A percentile compares a stretch with the other conserved stretches of the same genome.
phyloP scores from a whole-genome alignment of 2,329 filamentous ascomycete genomes.

The Ophiostoma populinum region DNA sequence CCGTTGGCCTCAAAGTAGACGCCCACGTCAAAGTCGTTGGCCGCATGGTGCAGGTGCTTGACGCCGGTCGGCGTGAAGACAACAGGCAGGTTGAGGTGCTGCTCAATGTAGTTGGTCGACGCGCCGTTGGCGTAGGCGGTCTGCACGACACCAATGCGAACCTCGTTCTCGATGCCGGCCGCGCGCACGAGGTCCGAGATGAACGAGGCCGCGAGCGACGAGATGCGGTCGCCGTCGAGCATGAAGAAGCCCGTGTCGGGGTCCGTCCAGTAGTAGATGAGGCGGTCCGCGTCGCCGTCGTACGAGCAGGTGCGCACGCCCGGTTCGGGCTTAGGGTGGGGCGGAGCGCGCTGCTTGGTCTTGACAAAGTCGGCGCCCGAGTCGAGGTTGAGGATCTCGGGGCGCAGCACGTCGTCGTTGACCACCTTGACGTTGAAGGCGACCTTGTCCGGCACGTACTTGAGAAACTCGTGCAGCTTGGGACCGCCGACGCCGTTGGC shows the following conservation, averaged over 20 bases:
- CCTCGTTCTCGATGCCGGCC: slow-evolving; percentile 59
- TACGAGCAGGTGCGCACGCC: slow-evolving; percentile 75
- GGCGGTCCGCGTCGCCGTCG: slow-evolving; percentile 86
- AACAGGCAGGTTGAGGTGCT: slow-evolving; percentile 73
- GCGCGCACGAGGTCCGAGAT: slow-evolving; percentile 77
- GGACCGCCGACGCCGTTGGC: slow-evolving; percentile 94
- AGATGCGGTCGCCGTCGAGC: slow-evolving; percentile 91
- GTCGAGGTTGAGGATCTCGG: slow-evolving; percentile 79
- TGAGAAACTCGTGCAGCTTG: slow-evolving; percentile 73
- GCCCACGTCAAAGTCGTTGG: slow-evolving; percentile 82
- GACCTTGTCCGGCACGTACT: slow-evolving; percentile 57
- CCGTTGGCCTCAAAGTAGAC: slow-evolving; percentile 99
- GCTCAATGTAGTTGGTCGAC: slow-evolving; percentile 79
- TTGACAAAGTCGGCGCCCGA: slow-evolving; percentile 96
- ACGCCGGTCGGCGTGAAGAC: slow-evolving; percentile 91
- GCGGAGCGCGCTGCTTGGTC: slow-evolving; percentile 82
- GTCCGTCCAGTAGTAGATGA: slow-evolving; percentile 90
- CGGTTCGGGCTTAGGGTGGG: slow-evolving; percentile 57
- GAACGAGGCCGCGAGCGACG: slow-evolving; percentile 83
- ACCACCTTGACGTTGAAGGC: slow-evolving; percentile 62
- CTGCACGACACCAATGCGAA: slow-evolving; percentile 89
- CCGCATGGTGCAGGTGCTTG: slow-evolving; percentile 95
- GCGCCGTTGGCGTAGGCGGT: slow-evolving; percentile 96
- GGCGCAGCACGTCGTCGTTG: slow-evolving; percentile 84
- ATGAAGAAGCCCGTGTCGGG: slow-evolving; percentile 72